phyloP scores from a whole-genome alignment of 2,329 filamentous ascomycete species.

The Hypoxylon sp. region DNA sequence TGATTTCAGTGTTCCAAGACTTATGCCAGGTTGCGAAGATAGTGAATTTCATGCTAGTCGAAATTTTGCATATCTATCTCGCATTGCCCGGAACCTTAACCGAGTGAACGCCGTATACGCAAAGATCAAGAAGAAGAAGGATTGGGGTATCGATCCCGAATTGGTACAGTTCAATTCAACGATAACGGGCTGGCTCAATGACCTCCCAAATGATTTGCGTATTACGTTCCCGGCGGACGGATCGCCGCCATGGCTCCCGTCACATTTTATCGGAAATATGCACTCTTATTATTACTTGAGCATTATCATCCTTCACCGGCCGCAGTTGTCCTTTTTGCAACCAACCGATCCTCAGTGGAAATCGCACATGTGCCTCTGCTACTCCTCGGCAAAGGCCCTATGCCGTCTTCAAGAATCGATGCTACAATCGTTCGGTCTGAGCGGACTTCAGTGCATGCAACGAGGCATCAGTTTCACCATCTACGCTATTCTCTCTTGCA shows the following conservation, averaged over 20 bases:
- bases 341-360: conserved; percentile 87
- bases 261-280: conserved; percentile 89
- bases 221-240: conserved; percentile 84
- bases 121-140: conserved; percentile 78
- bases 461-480: conserved; percentile 95
- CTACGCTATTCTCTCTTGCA: conserved; percentile 92
- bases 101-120: conserved; percentile 82
- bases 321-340: conserved; percentile 85
- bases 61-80: conserved; percentile 86
- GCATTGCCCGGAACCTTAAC: conserved; percentile 83
- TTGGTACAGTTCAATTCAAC: conserved; percentile 84
- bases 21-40: conserved; percentile 77
- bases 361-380: conserved; percentile 87
- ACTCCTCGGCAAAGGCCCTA: conserved; percentile 85
- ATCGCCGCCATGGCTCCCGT: conserved; percentile 85
- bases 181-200: conserved; percentile 81
- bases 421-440: conserved; percentile 80
- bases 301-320: conserved; percentile 88
- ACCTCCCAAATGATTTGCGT: conserved; percentile 83
- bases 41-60: conserved; percentile 83
- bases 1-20: conserved; percentile 77
- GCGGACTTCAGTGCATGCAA: conserved; percentile 90
- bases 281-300: conserved; percentile 90
- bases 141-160: conserved; percentile 89
- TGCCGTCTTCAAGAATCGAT: conserved; percentile 91